Conservation (phyloP, 768 basidiomycete species). For the Daedaleopsis nitida region DNA sequence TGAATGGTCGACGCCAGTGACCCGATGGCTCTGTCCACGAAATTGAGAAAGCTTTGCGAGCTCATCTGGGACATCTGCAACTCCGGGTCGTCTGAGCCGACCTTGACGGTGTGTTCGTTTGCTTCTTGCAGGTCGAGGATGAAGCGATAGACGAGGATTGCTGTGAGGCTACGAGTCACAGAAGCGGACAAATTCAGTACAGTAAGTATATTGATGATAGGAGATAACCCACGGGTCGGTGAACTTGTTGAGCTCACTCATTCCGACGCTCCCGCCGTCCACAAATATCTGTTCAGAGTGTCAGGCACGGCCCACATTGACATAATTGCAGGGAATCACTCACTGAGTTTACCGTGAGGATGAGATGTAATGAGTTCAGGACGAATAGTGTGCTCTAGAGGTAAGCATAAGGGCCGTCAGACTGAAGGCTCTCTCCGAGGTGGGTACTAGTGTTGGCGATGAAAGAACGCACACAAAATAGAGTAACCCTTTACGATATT, state of each 20-base stretch:
- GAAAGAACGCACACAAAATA: background rate
- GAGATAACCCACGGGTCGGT: background rate
- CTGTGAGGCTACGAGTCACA: background rate
- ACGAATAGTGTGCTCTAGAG: background rate
- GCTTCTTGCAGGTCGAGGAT: background rate
- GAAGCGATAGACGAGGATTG: background rate
- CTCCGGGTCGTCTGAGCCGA: slow-evolving; percentile 4
- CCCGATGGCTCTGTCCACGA: background rate
- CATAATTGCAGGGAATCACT: background rate
- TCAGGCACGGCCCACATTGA: background rate
- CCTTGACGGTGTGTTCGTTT: slow-evolving; percentile 8
- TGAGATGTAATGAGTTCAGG: background rate
- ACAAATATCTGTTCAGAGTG: no score
- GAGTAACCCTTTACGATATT: background rate
- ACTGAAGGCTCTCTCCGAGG: no score
- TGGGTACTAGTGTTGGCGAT: no score
- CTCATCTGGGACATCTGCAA: background rate
- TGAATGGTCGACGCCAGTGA: background rate
- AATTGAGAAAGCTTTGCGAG: background rate
- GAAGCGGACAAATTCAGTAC: background rate
- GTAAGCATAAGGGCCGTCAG: no score
- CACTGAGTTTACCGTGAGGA: background rate
- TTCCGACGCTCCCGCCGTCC: background rate
- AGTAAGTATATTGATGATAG: background rate
- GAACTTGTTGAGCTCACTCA: background rate